These are phyloP conservation scores for Colletotrichum tabaci DNA, from an alignment of 2,329 filamentous ascomycete species.

Conservation along the genomic window DNA sequence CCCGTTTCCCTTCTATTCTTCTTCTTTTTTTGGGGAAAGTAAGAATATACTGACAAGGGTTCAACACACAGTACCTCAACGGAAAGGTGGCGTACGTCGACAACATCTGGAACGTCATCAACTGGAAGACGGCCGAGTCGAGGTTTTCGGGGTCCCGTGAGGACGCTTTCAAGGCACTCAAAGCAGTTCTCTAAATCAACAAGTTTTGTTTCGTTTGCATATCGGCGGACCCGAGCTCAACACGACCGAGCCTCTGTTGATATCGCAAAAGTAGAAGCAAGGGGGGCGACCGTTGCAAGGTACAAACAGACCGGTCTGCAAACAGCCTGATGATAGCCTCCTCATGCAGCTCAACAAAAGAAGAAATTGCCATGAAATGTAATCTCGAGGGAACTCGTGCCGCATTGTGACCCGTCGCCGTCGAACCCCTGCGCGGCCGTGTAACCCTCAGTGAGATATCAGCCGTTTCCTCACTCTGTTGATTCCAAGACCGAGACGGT, in stretches of 20 bases:
- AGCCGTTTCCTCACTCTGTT: not conserved
- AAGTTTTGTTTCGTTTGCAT: not conserved
- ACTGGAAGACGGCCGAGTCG: slow-evolving; percentile 80
- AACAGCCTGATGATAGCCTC: not conserved
- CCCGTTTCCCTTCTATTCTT: no score
- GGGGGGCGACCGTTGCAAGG: no score
- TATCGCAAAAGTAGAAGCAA: not conserved
- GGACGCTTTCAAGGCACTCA: slow-evolving; percentile 62
- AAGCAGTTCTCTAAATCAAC: slow-evolving; percentile 56
- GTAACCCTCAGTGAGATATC: slow-evolving; percentile 12
- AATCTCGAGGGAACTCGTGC: not conserved
- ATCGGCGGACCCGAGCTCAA: not conserved
- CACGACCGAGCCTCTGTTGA: no score
- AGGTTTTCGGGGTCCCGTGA: slow-evolving; percentile 68
- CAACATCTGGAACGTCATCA: slow-evolving; percentile 84
- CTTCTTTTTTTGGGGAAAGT: no score
- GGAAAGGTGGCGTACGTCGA: slow-evolving; percentile 82
- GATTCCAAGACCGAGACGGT: slow-evolving; percentile 13
- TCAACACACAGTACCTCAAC: slow-evolving; percentile 74
- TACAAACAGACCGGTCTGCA: not conserved
- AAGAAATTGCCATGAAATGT: not conserved
- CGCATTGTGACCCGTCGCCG: slow-evolving; percentile 8
- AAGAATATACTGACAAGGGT: no score
- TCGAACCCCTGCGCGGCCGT: slow-evolving; percentile 4
- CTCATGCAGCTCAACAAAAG: no score